Base-by-base conservation (phyloP, 306 rosid genomes). In the Begonia masoniana region DNA sequence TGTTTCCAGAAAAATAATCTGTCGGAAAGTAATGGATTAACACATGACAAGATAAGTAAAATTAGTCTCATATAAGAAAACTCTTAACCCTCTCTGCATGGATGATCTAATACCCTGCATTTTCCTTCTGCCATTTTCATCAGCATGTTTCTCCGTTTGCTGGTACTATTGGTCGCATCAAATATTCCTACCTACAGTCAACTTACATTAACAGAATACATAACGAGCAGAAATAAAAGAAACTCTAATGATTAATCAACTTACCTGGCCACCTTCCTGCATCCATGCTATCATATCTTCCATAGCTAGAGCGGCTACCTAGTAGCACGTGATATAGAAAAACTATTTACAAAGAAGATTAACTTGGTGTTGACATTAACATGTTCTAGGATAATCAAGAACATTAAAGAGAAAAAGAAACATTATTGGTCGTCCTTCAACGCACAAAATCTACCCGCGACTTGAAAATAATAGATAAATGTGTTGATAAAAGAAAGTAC, bases 241-340 rank as follows among this genome's bases (percentile, higher is more conserved):
- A 59, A 48, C 50, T 49, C 50, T 47, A 41, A 51, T 47, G 13
- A 48, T 46, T 6, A 62, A 47, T 60, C 54, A 71, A 67, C 79
- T 71, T 78, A 91, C 99, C 81, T 91, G 99, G 69, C 99, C 99
- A 71, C 99, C 94, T 79, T 91, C 99, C 56, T 86, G 88, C 99
- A 91, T 91, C 99, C 99, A 91, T 52, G 96, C 76, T 66, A 86
- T 68, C 99, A 91, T 91, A 68, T 91, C 99, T 78, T 91, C 99
- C 71, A 91, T 83, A 61, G 99, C 99, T 76, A 91, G 61, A 48
- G 99, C 99, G 62, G 96, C 99, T 86, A 91, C 96, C 99, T 91
- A 81, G 88, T 75, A 78, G 92, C 96, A 86, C 67, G 88, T 76
- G 84, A 86, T 79, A 81, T 69, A 91, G 86, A 86, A 91, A 81